Conservation (phyloP, 805 yeast genomes). For the Yarrowia yakushimensis region DNA sequence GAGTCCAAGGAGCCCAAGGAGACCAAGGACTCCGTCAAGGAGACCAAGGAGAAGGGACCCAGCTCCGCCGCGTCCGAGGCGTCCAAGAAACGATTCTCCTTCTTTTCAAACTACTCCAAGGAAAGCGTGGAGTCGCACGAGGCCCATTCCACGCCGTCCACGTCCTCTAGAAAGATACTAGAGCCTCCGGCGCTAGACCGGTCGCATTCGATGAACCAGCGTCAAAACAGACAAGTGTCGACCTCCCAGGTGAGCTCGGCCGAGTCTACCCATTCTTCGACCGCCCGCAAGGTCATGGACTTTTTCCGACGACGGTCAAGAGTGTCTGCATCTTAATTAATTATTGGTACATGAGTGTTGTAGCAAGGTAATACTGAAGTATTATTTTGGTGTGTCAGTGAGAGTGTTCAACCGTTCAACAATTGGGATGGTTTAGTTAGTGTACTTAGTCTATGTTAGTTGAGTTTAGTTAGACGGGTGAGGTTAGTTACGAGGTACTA, state of each 20-base stretch:
- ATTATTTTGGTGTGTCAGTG: too few relatives aligned
- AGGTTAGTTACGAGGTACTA: too few relatives aligned
- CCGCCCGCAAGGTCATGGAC: constrained; percentile 39
- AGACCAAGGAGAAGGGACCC: not conserved
- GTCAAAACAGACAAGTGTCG: constrained; percentile 28
- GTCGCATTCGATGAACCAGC: constrained; percentile 28
- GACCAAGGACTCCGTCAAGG: not conserved
- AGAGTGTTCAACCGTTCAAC: too few relatives aligned
- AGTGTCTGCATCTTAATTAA: constrained; percentile 29
- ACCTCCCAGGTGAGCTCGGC: constrained; percentile 2
- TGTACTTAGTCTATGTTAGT: too few relatives aligned
- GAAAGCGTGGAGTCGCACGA: constrained; percentile 8
- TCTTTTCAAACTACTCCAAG: constrained; percentile 24
- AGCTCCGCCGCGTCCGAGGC: not conserved
- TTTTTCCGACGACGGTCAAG: constrained; percentile 41
- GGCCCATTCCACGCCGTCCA: constrained; percentile 12
- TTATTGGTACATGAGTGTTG: not conserved
- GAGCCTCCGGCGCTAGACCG: constrained; percentile 30
- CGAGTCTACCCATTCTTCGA: constrained; percentile 30
- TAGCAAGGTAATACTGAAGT: too few relatives aligned
- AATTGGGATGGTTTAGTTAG: too few relatives aligned
- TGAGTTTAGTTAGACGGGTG: too few relatives aligned
- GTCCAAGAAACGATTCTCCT: constrained; percentile 18
- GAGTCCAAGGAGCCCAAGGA: not conserved
- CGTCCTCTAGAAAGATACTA: constrained; percentile 28